Conservation (phyloP, 805 yeast genomes). For the Ogataea sp. region DNA sequence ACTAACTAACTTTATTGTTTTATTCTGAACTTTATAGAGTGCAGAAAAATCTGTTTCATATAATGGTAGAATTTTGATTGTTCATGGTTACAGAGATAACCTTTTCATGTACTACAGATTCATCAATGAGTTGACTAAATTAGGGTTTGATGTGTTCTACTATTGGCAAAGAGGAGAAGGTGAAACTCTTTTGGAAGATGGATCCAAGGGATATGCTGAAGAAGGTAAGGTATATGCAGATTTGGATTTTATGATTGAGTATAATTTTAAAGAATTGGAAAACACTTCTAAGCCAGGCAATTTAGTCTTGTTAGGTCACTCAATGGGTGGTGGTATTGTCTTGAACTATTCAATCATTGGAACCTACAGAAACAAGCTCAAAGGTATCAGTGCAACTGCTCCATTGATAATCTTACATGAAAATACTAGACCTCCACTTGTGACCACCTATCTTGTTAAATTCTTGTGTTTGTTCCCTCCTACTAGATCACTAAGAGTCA, state of each 20-base stretch:
- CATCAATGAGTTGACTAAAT: slow-evolving; percentile 41
- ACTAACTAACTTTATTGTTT: too few species aligned
- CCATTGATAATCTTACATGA: slow-evolving; percentile 58
- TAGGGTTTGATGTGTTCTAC: slow-evolving; percentile 58
- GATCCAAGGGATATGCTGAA: slow-evolving; percentile 45
- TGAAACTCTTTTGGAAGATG: slow-evolving; percentile 43
- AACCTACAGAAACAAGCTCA: slow-evolving; percentile 34
- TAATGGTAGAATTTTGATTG: slow-evolving; percentile 49
- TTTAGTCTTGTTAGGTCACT: slow-evolving; percentile 47
- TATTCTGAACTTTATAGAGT: too few species aligned
- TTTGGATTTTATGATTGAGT: slow-evolving; percentile 47
- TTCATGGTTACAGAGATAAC: slow-evolving; percentile 70
- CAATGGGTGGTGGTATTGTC: slow-evolving; percentile 76
- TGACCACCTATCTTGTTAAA: slow-evolving; percentile 35
- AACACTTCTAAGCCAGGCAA: slow-evolving; percentile 29
- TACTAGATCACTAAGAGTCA: slow-evolving; percentile 30
- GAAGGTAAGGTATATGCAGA: slow-evolving; percentile 52
- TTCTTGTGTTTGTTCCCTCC: slow-evolving; percentile 33
- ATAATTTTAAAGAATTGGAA: slow-evolving; percentile 28
- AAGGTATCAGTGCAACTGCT: slow-evolving; percentile 42
- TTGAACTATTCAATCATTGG: slow-evolving; percentile 58
- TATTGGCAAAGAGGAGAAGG: slow-evolving; percentile 79
- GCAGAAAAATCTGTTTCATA: slow-evolving; percentile 6
- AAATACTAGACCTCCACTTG: slow-evolving; percentile 43
- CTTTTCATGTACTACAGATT: slow-evolving; percentile 39